A percentile compares a stretch with the other conserved stretches of the same genome.
Evolutionary conservation across 441 rosid genomes (phyloP).

Genomic region (Daphne laureola): DNA sequence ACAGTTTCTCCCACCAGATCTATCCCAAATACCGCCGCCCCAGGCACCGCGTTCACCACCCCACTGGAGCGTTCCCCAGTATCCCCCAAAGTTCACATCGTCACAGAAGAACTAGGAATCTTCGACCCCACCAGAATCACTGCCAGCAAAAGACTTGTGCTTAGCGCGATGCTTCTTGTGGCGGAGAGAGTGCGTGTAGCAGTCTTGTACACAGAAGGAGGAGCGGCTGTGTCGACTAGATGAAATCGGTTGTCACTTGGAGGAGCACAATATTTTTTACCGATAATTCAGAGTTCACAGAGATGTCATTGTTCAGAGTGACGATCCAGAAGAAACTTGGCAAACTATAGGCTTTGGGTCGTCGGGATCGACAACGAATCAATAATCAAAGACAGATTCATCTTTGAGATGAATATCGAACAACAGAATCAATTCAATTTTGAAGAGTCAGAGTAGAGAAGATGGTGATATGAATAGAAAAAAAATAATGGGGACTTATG

Average conservation of each 20-base stretch:
- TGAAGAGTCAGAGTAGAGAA: too few species aligned
- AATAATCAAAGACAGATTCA: constrained; percentile 43
- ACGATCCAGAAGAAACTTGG: constrained; percentile 35
- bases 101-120: constrained; percentile 36
- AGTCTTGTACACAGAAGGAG: constrained; percentile 38
- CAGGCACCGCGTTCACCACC: constrained; percentile 39
- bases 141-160: constrained; percentile 34
- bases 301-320: constrained; percentile 12
- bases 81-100: constrained; percentile 30
- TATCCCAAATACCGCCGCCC: constrained; percentile 53
- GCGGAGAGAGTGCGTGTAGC: constrained; percentile 36
- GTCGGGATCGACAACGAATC: constrained; percentile 39
- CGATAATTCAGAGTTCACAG: constrained; percentile 18
- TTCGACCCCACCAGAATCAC: constrained; percentile 40
- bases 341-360: constrained; percentile 40
- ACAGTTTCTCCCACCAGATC: constrained; percentile 46
- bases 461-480: too few species aligned
- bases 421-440: too few species aligned
- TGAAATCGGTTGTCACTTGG: constrained; percentile 29
- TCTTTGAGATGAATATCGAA: constrained; percentile 1
- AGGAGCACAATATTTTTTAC: constrained; percentile 26
- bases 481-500: too few species aligned
- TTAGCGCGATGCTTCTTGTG: constrained; percentile 48
- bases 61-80: constrained; percentile 46
- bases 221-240: constrained; percentile 45